phyloP scores from a whole-genome alignment of 805 yeast genomes.

The Isabelozyma heimii region DNA sequence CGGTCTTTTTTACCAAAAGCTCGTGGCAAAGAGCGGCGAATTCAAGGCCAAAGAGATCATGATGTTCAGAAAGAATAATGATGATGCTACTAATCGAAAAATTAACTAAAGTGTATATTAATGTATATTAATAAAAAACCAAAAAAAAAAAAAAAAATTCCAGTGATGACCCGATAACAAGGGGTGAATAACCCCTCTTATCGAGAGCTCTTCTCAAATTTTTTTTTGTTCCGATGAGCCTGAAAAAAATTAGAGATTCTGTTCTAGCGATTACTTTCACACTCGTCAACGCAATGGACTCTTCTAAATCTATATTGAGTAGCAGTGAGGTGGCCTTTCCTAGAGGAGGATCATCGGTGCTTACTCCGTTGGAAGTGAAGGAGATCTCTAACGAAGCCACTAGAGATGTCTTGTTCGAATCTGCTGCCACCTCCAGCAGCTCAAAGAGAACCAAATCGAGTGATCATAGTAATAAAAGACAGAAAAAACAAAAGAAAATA shows the following conservation, averaged over 20 bases:
- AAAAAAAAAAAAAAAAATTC: neutral
- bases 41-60: constrained; percentile 39
- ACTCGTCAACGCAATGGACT: too few relatives aligned
- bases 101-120: neutral
- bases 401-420: constrained; percentile 77
- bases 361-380: constrained; percentile 87
- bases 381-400: constrained; percentile 92
- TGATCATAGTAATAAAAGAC: constrained; percentile 19
- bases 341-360: constrained; percentile 88
- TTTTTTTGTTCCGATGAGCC: neutral
- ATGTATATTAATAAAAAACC: neutral
- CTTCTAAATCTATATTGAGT: constrained; percentile 27
- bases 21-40: constrained; percentile 51
- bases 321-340: constrained; percentile 71
- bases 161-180: neutral
- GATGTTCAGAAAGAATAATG: constrained; percentile 12
- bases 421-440: constrained; percentile 33
- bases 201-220: neutral
- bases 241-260: neutral
- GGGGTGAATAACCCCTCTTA: neutral
- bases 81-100: constrained; percentile 17
- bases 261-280: too few relatives aligned
- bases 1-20: constrained; percentile 71
- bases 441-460: constrained; percentile 27
- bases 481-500: constrained; percentile 17